Conservation (phyloP, 164 flowering plant species). For the Vitis cinerea region DNA sequence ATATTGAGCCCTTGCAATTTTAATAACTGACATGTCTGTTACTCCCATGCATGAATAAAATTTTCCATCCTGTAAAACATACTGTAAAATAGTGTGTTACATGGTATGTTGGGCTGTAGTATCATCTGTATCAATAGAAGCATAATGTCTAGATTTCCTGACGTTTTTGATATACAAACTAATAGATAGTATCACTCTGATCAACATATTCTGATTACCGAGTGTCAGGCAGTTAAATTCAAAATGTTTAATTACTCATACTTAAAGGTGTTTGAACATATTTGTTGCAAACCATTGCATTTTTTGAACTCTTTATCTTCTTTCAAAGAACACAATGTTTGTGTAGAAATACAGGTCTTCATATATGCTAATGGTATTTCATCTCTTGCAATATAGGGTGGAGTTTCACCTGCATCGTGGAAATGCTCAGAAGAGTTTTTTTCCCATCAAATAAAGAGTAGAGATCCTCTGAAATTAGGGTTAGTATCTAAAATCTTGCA, state of each 20-base stretch:
- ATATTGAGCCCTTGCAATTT: too few species aligned
- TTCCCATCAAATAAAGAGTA: conserved; percentile 61
- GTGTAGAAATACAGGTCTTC: neutral
- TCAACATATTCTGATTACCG: neutral
- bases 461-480: conserved; percentile 95
- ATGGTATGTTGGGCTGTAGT: too few species aligned
- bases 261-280: neutral
- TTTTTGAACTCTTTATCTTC: neutral
- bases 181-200: neutral
- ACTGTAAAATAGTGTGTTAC: too few species aligned
- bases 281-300: neutral
- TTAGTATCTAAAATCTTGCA: conserved; percentile 30
- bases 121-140: neutral
- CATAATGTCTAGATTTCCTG: neutral
- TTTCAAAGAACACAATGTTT: neutral
- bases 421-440: conserved; percentile 95
- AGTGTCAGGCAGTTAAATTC: neutral
- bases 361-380: conserved; percentile 4
- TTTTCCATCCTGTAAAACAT: too few species aligned
- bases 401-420: conserved; percentile 86
- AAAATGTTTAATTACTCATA: neutral
- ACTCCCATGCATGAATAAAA: too few species aligned
- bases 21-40: too few species aligned
- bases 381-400: conserved; percentile 40
- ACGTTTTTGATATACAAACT: neutral